Conservation (phyloP, 176 grass and related monocot genomes). For the Phoenix dactylifera region DNA sequence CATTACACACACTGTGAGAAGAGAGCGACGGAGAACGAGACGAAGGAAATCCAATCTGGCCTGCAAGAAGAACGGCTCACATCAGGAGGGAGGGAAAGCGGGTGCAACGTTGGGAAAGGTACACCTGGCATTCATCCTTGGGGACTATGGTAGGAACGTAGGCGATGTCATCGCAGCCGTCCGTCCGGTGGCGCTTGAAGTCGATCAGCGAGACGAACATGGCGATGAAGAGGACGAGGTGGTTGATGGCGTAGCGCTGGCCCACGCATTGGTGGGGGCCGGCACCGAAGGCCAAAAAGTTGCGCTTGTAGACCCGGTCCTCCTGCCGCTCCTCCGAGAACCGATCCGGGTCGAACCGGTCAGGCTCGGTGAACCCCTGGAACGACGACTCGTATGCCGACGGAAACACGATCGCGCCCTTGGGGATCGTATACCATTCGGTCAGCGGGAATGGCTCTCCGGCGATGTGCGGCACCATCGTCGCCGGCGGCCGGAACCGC, state of each 20-base stretch:
- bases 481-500: slow-evolving; percentile 59
- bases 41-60: neutral
- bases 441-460: slow-evolving; percentile 69
- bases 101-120: slow-evolving; percentile 31
- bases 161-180: slow-evolving; percentile 45
- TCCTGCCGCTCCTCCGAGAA: slow-evolving; percentile 48
- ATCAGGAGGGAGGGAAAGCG: slow-evolving; percentile 18
- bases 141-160: slow-evolving; percentile 84
- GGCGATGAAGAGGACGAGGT: slow-evolving; percentile 76
- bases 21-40: no score
- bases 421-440: slow-evolving; percentile 81
- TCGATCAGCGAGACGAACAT: slow-evolving; percentile 54
- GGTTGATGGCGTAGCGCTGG: slow-evolving; percentile 84
- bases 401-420: slow-evolving; percentile 80
- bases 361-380: slow-evolving; percentile 56
- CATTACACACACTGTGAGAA: no score
- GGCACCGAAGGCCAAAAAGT: slow-evolving; percentile 81
- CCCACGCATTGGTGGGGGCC: slow-evolving; percentile 86
- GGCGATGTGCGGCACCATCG: slow-evolving; percentile 78
- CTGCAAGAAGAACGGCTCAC: neutral
- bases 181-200: slow-evolving; percentile 42
- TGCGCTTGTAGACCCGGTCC: slow-evolving; percentile 63
- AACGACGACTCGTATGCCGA: slow-evolving; percentile 76
- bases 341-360: slow-evolving; percentile 67
- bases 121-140: slow-evolving; percentile 51